Evolutionary conservation across 1,284 basidiomycete species (phyloP), one percentile per base, ranked within the genome.

Genomic region (Amylostereum chailletii): DNA sequence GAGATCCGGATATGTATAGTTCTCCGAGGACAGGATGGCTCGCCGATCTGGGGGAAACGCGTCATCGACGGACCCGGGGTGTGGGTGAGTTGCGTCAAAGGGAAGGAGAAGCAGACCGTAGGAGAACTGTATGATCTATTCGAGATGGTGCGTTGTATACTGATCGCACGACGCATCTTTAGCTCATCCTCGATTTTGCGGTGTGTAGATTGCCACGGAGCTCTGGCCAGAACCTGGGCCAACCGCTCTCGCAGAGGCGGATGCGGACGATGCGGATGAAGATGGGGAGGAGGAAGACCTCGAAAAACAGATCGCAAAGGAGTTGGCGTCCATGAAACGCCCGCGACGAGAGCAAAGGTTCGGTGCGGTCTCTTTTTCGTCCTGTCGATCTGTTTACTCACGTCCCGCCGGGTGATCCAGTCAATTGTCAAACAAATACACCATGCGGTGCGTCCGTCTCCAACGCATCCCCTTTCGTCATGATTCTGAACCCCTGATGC

Each of bases 21-120:
- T 32, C 9, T 26, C 42, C 19, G 10, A 40, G 39, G 11, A 19
- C 39, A 81, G 81, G 78, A 84, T 59, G 81, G 81, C 6, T 79
- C 79, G 1, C 74, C 81, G 6, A 72, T 82, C 29, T 83, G 82
- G 79, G 72, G 65, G 29, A 84, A 79, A 59, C 67, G 74, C 47
- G 65, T 69, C 19, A 76, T 90, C 49, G 81, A 86, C 51, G 86
- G 87, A 4, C 88, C 88, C 37, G 87, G 87, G 27, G 68, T 90
- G 11, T 90, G 88, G 88, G 81, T 80, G 4, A 88, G 81, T 56
- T 90, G 86, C 55, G 75, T 87, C 31, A 86, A 84, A 62, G 87
- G 88, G 26, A 90, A 84, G 58, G 88, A 91, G 62, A 84, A 75
- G 53, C 82, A 83, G 58, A 76, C 84, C 0, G 75, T 87, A 3